A percentile compares a stretch with the other conserved stretches of the same genome.
These are phyloP conservation scores for Mallotus repandus DNA, from an alignment of 441 rosid species.

Conservation along the genomic window DNA sequence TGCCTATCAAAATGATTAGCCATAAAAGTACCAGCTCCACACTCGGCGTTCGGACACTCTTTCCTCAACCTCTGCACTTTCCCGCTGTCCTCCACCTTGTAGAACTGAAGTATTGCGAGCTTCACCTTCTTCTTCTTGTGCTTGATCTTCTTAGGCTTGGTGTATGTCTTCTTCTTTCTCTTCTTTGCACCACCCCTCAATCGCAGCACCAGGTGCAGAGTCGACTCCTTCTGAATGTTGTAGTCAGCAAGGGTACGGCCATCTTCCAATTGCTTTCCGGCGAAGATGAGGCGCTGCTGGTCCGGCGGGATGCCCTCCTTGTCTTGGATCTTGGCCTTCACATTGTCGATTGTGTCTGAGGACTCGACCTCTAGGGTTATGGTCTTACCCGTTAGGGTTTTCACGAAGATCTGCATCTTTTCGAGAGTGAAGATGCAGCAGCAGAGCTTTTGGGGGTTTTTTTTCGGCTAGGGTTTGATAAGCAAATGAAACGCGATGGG, in stretches of 20 bases:
- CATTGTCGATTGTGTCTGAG: constrained; percentile 75
- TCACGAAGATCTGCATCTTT: constrained; percentile 84
- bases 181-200: constrained; percentile 77
- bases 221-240: constrained; percentile 79
- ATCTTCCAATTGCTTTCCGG: constrained; percentile 78
- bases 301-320: constrained; percentile 68
- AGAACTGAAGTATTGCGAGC: constrained; percentile 67
- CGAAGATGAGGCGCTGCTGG: constrained; percentile 68
- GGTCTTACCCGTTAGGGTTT: constrained; percentile 77
- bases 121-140: constrained; percentile 86
- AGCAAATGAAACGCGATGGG: not conserved
- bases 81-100: constrained; percentile 64
- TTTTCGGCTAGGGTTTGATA: not conserved
- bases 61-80: constrained; percentile 71
- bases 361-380: constrained; percentile 74
- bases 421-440: not conserved
- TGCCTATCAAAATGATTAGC: constrained; percentile 75
- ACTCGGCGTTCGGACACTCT: constrained; percentile 71
- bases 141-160: constrained; percentile 82
- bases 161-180: constrained; percentile 90
- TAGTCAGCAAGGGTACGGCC: constrained; percentile 72
- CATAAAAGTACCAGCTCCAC: constrained; percentile 81
- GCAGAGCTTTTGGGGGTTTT: not conserved
- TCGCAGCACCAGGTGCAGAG: constrained; percentile 70
- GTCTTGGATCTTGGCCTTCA: constrained; percentile 78